phyloP scores from a whole-genome alignment of 495 filamentous ascomycete genomes.

The Aspergillus carlsbadensis region DNA sequence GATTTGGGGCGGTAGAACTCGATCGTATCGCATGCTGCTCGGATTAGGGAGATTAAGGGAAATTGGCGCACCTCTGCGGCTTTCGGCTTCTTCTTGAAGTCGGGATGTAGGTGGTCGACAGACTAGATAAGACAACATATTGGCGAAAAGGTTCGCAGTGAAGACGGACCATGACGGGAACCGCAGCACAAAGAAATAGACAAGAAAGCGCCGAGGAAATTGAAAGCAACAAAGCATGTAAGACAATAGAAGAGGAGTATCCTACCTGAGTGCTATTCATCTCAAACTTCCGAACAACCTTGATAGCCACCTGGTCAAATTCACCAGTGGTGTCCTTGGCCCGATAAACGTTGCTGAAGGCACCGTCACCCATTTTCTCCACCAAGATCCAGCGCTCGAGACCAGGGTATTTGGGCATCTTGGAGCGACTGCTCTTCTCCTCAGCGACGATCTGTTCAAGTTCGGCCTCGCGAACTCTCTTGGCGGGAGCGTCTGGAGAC shows the following conservation, averaged over 20 bases:
- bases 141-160: conserved; percentile 31
- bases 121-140: conserved; percentile 54
- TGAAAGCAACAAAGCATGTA: conserved; percentile 20
- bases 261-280: conserved; percentile 96
- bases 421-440: conserved; percentile 78
- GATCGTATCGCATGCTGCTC: conserved; percentile 11
- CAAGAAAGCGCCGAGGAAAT: conserved; percentile 10
- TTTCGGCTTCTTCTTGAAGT: conserved; percentile 91
- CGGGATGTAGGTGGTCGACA: conserved; percentile 85
- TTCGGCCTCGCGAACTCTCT: conserved; percentile 46
- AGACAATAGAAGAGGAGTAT: conserved; percentile 20
- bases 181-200: background rate
- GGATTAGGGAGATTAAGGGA: conserved; percentile 25
- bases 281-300: conserved; percentile 97
- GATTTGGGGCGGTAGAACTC: conserved; percentile 15
- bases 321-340: conserved; percentile 71
- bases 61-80: conserved; percentile 90
- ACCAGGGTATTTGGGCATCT: conserved; percentile 88
- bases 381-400: conserved; percentile 85
- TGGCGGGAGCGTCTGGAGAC: conserved; percentile 43
- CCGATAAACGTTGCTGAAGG: conserved; percentile 97
- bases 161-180: background rate
- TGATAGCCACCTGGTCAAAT: conserved; percentile 87
- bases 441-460: conserved; percentile 86
- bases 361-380: conserved; percentile 99